These are phyloP conservation scores for Candida ulmi DNA, from an alignment of 805 yeast genomes.

Conservation along the genomic window DNA sequence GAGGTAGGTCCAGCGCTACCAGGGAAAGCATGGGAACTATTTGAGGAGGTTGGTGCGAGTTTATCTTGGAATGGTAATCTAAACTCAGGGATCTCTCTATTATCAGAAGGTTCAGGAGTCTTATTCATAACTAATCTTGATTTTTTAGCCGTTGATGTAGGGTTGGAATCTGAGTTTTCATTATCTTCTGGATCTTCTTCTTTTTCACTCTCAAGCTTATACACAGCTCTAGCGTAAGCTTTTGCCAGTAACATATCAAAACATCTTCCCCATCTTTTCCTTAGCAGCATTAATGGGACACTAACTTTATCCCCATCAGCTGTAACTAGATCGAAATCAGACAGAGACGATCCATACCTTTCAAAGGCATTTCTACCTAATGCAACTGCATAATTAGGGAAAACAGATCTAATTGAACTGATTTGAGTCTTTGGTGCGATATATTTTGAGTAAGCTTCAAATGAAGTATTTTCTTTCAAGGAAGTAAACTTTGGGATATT, in stretches of 20 bases:
- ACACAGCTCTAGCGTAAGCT: slow-evolving; percentile 55
- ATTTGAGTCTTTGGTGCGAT: slow-evolving; percentile 67
- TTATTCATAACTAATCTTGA: slow-evolving; percentile 22
- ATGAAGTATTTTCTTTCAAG: slow-evolving; percentile 24
- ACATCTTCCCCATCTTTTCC: slow-evolving; percentile 74
- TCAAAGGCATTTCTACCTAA: slow-evolving; percentile 72
- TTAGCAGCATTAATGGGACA: slow-evolving; percentile 52
- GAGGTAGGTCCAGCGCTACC: slow-evolving; percentile 19
- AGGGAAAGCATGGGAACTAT: slow-evolving; percentile 3
- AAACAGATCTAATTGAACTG: slow-evolving; percentile 61
- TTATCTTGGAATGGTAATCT: slow-evolving; percentile 66
- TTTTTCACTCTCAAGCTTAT: slow-evolving; percentile 23
- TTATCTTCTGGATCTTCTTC: slow-evolving; percentile 2
- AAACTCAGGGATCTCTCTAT: slow-evolving; percentile 45
- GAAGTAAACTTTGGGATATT: slow-evolving; percentile 1
- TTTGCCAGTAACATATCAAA: slow-evolving; percentile 57
- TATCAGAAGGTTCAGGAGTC: slow-evolving; percentile 7
- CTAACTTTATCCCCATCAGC: slow-evolving; percentile 67
- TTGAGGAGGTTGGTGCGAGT: slow-evolving; percentile 8
- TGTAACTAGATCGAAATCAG: slow-evolving; percentile 69
- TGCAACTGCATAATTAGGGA: slow-evolving; percentile 74
- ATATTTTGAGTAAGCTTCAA: slow-evolving; percentile 69
- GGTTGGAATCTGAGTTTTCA: slow-evolving; percentile 8
- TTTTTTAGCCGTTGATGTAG: slow-evolving; percentile 14
- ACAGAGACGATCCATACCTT: slow-evolving; percentile 52